Percentiles rank a stretch among this genome's conserved stretches.
phyloP scores from a whole-genome alignment of 2,329 filamentous ascomycete genomes.

The Sclerotinia spermophila region DNA sequence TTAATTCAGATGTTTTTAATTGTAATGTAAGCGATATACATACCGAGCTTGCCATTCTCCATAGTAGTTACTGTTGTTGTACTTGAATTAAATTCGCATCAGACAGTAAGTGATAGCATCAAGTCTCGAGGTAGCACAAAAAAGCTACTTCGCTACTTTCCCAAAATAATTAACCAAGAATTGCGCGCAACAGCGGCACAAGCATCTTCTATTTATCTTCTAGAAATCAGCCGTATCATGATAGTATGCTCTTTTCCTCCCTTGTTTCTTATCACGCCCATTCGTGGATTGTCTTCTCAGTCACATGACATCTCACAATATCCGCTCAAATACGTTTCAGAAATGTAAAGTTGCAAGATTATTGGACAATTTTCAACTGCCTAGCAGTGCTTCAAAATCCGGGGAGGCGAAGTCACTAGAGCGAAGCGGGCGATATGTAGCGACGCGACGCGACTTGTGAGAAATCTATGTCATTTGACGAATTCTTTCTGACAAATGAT shows the following conservation, averaged over 20 bases:
- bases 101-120: neutral
- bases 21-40: neutral
- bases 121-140: neutral
- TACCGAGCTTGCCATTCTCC: conserved; percentile 20
- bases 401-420: neutral
- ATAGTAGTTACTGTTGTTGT: neutral
- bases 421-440: neutral
- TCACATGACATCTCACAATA: neutral
- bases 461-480: neutral
- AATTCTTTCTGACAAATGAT: neutral
- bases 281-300: neutral
- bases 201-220: neutral
- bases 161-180: neutral
- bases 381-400: neutral
- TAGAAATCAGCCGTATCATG: neutral
- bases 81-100: neutral
- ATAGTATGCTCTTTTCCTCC: neutral
- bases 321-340: neutral
- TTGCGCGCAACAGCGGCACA: neutral
- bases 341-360: neutral
- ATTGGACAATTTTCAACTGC: neutral
- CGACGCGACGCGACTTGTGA: neutral
- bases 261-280: neutral
- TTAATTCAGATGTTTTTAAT: neutral
- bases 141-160: neutral